These are phyloP conservation scores for Blechomonas ayalai DNA, from an alignment of 208 protist species.

Conservation along the genomic window DNA sequence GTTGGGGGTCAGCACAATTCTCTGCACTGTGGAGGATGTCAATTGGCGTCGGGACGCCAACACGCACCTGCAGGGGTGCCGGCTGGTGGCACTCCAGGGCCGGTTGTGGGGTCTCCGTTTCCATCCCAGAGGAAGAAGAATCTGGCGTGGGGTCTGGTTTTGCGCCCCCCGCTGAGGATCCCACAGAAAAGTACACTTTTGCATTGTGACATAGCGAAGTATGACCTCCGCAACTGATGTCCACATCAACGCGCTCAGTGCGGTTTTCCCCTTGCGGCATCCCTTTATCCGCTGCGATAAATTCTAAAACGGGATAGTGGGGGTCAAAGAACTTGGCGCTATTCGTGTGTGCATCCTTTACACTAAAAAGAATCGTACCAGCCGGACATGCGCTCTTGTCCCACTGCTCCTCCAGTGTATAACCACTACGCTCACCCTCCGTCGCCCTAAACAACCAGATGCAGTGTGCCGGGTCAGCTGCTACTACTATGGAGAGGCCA, in stretches of 20 bases:
- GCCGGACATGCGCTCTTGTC: conserved; percentile 1
- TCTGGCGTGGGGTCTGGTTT: conserved; percentile 3
- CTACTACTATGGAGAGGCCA: background rate
- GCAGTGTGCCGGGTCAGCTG: conserved; percentile 7
- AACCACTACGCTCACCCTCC: conserved; percentile 22
- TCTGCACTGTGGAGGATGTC: conserved; percentile 6
- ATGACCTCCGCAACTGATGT: conserved; percentile 39
- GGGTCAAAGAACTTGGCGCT: conserved; percentile 15
- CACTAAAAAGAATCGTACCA: conserved; percentile 20
- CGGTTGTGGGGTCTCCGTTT: conserved; percentile 4
- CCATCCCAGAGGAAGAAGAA: conserved; percentile 5
- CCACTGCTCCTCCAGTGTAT: background rate
- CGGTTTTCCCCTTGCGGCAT: conserved; percentile 9
- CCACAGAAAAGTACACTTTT: conserved; percentile 21
- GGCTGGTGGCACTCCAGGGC: conserved; percentile 3
- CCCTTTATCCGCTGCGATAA: background rate
- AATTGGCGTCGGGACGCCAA: background rate
- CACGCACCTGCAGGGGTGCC: conserved; percentile 1
- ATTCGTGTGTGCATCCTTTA: conserved; percentile 20
- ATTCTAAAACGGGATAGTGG: conserved; percentile 2
- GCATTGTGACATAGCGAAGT: conserved; percentile 24
- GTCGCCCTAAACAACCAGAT: conserved; percentile 23
- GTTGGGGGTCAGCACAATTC: conserved; percentile 9
- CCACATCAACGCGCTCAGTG: conserved; percentile 20
- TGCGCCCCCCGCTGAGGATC: background rate